Conservation (phyloP, 78 protist genomes). For the Speleostelium caveatum region DNA sequence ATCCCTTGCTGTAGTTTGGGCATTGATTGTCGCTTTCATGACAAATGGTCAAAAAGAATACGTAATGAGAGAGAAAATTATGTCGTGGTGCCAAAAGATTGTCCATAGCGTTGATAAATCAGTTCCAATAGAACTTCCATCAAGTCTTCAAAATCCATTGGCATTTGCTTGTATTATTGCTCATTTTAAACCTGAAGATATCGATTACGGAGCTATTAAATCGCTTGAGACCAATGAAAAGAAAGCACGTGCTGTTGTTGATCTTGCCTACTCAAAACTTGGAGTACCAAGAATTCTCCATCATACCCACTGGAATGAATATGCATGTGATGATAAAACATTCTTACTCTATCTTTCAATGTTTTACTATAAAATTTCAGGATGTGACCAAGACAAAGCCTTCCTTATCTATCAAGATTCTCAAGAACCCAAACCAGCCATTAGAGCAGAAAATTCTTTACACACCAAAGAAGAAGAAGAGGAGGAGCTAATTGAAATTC, state of each 20-base stretch:
- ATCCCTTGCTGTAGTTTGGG: constrained; percentile 19
- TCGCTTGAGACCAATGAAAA: neutral
- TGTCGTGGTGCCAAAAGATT: constrained; percentile 25
- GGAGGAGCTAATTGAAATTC: neutral
- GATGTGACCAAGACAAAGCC: constrained; percentile 6
- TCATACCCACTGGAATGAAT: constrained; percentile 21
- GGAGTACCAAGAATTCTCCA: constrained; percentile 39
- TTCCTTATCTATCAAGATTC: neutral
- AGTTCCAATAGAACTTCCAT: constrained; percentile 2
- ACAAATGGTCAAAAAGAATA: constrained; percentile 67
- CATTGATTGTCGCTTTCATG: constrained; percentile 28
- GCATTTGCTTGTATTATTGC: constrained; percentile 37
- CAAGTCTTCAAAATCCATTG: constrained; percentile 38
- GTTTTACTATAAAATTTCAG: constrained; percentile 17
- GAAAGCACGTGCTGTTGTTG: constrained; percentile 25
- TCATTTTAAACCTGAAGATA: neutral
- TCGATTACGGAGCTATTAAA: neutral
- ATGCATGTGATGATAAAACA: constrained; percentile 37
- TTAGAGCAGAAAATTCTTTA: constrained; percentile 6
- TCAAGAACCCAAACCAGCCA: neutral
- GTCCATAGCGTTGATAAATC: neutral
- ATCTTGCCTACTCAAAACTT: constrained; percentile 1
- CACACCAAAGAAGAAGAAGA: constrained; percentile 27
- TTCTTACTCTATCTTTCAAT: constrained; percentile 43
- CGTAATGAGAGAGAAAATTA: constrained; percentile 8